These are phyloP conservation scores for Phytophthora podocarpi DNA, from an alignment of 352 stramenopile genomes.

Conservation along the genomic window DNA sequence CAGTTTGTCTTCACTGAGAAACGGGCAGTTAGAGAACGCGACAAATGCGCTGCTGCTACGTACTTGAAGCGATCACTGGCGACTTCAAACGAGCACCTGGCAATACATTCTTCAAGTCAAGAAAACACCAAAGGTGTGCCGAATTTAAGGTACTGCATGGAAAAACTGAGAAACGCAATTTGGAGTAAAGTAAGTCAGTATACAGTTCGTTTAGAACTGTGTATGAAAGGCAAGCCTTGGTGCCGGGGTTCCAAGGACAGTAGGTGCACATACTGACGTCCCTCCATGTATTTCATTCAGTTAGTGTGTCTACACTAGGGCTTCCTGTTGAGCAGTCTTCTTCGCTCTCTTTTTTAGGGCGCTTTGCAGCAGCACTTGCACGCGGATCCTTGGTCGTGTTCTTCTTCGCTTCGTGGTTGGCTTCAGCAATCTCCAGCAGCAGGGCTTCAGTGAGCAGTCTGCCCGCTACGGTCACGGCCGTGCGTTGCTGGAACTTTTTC, in stretches of 20 bases:
- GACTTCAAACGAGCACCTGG: slow-evolving; percentile 22
- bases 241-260: background rate
- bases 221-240: background rate
- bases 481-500: background rate
- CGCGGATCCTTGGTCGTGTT: too few relatives aligned
- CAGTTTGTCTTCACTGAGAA: slow-evolving; percentile 10
- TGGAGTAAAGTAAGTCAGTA: too few relatives aligned
- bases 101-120: slow-evolving; percentile 39
- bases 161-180: too few relatives aligned
- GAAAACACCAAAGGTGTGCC: too few relatives aligned
- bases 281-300: background rate
- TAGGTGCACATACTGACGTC: background rate
- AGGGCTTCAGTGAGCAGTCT: slow-evolving; percentile 1
- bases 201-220: too few relatives aligned
- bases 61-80: slow-evolving; percentile 10
- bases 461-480: background rate
- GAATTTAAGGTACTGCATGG: too few relatives aligned
- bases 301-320: too few relatives aligned
- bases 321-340: background rate
- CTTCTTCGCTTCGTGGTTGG: too few relatives aligned
- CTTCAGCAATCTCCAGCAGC: too few relatives aligned
- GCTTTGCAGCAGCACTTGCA: too few relatives aligned
- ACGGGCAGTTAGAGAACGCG: slow-evolving; percentile 20
- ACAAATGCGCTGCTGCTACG: slow-evolving; percentile 16
- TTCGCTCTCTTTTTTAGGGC: too few relatives aligned